phyloP scores from a whole-genome alignment of 768 basidiomycete genomes.

The Mycena latifolia region DNA sequence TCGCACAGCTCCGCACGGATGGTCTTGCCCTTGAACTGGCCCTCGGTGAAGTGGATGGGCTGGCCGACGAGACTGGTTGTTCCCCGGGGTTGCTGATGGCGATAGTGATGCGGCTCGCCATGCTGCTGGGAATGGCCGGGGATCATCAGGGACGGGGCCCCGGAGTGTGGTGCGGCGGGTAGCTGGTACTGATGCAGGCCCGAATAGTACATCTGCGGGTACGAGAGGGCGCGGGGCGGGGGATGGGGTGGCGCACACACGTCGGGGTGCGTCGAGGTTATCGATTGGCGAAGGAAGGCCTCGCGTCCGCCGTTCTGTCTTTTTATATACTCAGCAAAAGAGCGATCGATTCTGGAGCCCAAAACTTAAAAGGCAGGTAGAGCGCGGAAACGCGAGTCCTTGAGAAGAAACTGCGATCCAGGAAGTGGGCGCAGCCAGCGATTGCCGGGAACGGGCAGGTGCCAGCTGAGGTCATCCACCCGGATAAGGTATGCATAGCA shows the following conservation, averaged over 20 bases:
- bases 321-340: slow-evolving; percentile 21
- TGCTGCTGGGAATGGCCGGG: slow-evolving; percentile 26
- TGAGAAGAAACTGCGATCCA: slow-evolving; percentile 24
- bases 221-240: slow-evolving; percentile 10
- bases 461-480: slow-evolving; percentile 7
- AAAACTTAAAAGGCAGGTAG: slow-evolving; percentile 19
- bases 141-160: slow-evolving; percentile 30
- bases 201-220: slow-evolving; percentile 11
- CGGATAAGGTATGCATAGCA: slow-evolving; percentile 15
- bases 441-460: slow-evolving; percentile 10
- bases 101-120: slow-evolving; percentile 20
- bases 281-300: too few species aligned
- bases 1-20: slow-evolving; percentile 68
- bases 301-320: slow-evolving; percentile 20
- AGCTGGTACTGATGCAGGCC: slow-evolving; percentile 27
- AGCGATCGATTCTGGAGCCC: slow-evolving; percentile 20
- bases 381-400: slow-evolving; percentile 7
- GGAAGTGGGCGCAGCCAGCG: slow-evolving; percentile 20
- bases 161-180: slow-evolving; percentile 29
- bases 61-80: slow-evolving; percentile 51
- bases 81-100: not conserved
- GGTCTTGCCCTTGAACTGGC: slow-evolving; percentile 71
- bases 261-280: slow-evolving; percentile 19
- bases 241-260: too few species aligned
- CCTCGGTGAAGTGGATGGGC: slow-evolving; percentile 68